Conservation (phyloP, 495 filamentous ascomycete genomes). For the Neurospora sp. region DNA sequence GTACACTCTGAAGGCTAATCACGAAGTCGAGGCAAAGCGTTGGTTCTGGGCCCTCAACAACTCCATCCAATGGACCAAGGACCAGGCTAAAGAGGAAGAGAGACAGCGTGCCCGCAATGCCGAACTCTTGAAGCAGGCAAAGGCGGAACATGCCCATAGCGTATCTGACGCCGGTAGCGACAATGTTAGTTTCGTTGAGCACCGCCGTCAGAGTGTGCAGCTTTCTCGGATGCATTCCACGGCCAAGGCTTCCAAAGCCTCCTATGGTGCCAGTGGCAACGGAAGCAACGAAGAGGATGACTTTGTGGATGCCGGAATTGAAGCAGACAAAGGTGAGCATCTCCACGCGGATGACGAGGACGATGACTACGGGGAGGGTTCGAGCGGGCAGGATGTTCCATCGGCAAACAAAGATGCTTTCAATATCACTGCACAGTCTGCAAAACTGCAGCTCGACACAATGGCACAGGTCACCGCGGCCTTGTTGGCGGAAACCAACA, state of each 20-base stretch:
- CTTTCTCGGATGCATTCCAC: slow-evolving; percentile 31
- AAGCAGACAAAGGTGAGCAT: slow-evolving; percentile 20
- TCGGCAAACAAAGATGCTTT: slow-evolving; percentile 79
- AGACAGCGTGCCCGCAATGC: slow-evolving; percentile 59
- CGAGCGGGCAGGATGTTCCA: slow-evolving; percentile 64
- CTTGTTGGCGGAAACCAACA: slow-evolving; percentile 59
- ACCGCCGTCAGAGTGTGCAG: slow-evolving; percentile 35
- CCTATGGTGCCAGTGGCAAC: slow-evolving; percentile 22
- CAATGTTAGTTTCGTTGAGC: slow-evolving; percentile 35
- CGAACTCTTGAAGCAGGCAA: slow-evolving; percentile 65
- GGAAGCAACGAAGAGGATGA: slow-evolving; percentile 36
- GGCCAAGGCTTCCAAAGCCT: slow-evolving; percentile 17
- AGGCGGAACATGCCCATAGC: slow-evolving; percentile 24
- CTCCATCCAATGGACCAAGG: slow-evolving; percentile 95
- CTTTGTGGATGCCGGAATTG: slow-evolving; percentile 27
- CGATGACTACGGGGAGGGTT: slow-evolving; percentile 74
- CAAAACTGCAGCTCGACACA: slow-evolving; percentile 83
- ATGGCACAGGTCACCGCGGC: slow-evolving; percentile 76
- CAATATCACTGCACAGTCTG: slow-evolving; percentile 90
- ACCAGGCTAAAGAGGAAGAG: slow-evolving; percentile 88
- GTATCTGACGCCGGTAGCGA: slow-evolving; percentile 41
- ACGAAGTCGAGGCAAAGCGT: slow-evolving; percentile 83
- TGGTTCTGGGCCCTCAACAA: slow-evolving; percentile 99
- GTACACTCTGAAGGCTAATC: slow-evolving; percentile 93
- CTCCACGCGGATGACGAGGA: slow-evolving; percentile 52